Percentiles rank a stretch among this genome's conserved stretches.
Evolutionary conservation across 139 green algal genomes (phyloP).

Genomic region (Chlorella sorokiniana): DNA sequence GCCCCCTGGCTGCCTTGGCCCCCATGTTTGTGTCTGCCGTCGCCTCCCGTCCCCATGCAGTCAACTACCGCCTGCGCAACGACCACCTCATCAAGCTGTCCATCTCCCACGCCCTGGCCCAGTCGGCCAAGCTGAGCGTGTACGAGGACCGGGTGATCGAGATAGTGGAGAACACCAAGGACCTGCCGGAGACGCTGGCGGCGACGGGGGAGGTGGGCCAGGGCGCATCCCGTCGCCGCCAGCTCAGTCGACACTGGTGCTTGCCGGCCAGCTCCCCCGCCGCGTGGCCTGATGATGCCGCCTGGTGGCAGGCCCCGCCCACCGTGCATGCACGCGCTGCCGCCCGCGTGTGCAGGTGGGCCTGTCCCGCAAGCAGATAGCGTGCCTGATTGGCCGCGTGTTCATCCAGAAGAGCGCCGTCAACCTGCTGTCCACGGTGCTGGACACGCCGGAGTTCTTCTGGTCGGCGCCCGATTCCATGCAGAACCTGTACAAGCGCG

Average conservation of each 20-base stretch:
- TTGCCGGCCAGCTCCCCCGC: neutral
- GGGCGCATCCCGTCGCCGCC: neutral
- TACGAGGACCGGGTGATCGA: constrained; percentile 82
- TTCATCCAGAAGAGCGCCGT: constrained; percentile 77
- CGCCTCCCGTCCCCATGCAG: neutral
- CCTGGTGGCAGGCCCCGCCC: too few relatives aligned
- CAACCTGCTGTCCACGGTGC: constrained; percentile 70
- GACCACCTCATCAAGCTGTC: constrained; percentile 69
- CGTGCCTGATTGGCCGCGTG: constrained; percentile 76
- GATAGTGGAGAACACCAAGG: constrained; percentile 76
- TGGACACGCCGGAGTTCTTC: constrained; percentile 77
- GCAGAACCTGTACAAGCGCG: constrained; percentile 45
- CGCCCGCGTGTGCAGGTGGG: constrained; percentile 32
- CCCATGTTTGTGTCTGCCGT: neutral
- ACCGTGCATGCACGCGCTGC: neutral
- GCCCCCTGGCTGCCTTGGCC: neutral
- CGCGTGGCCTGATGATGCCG: too few relatives aligned
- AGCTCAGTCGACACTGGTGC: neutral
- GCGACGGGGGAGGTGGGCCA: constrained; percentile 23
- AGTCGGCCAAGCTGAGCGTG: constrained; percentile 81
- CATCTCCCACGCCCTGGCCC: constrained; percentile 60
- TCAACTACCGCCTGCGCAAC: constrained; percentile 43
- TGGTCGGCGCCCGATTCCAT: constrained; percentile 79
- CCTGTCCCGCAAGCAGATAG: constrained; percentile 64
- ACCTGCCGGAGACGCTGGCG: constrained; percentile 62